Evolutionary conservation across 202 grass and related monocot species (phyloP).

Genomic region (Sporobolus alterniflorus): DNA sequence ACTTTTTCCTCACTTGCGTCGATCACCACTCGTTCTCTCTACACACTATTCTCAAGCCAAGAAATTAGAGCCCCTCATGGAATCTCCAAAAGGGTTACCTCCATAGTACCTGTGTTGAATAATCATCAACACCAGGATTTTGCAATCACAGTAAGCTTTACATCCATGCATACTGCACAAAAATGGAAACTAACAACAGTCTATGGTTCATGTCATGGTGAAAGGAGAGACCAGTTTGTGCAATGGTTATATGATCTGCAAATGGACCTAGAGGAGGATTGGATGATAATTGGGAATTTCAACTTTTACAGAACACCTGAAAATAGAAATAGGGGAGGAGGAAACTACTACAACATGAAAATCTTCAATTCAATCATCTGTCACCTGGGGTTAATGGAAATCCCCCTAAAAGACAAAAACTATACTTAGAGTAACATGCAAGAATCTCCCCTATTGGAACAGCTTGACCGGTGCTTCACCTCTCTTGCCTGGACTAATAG

Average conservation of each 20-base stretch:
- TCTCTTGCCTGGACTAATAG: background rate
- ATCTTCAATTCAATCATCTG: background rate
- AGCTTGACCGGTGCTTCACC: background rate
- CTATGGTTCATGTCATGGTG: background rate
- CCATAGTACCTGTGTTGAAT: too few relatives aligned
- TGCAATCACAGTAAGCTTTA: background rate
- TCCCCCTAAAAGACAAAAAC: background rate
- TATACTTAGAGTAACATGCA: background rate
- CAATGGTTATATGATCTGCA: background rate
- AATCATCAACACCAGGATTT: too few relatives aligned
- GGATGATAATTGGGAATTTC: background rate
- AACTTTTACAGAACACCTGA: background rate
- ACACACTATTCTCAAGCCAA: too few relatives aligned
- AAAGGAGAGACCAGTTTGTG: background rate
- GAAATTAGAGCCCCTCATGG: too few relatives aligned
- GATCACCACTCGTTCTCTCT: too few relatives aligned
- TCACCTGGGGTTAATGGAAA: rapidly evolving
- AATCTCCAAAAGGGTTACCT: too few relatives aligned
- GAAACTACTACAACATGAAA: background rate
- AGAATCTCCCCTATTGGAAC: background rate
- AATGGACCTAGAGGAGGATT: background rate
- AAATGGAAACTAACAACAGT: rapidly evolving
- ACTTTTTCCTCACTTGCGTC: too few relatives aligned
- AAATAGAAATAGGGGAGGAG: background rate
- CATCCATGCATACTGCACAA: background rate